Evolutionary conservation across 768 basidiomycete genomes (phyloP).

Genomic region (Calocybe gangraenosa): DNA sequence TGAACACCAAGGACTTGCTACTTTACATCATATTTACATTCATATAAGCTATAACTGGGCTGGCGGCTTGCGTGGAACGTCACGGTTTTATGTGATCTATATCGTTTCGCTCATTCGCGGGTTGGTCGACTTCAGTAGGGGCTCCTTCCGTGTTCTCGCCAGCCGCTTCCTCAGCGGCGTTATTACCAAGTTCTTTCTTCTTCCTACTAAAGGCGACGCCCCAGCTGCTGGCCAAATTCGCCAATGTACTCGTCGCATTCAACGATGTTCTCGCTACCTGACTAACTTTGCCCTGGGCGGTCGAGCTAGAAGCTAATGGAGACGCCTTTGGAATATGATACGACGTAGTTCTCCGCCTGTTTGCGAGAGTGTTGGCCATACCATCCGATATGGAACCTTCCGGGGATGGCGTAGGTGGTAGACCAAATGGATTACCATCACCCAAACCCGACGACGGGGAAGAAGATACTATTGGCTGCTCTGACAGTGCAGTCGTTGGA

Average conservation of each 20-base stretch:
- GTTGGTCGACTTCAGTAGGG: conserved; percentile 8
- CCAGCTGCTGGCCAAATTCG: conserved; percentile 61
- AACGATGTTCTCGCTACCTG: conserved; percentile 25
- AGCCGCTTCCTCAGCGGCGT: conserved; percentile 1
- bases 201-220: conserved; percentile 61
- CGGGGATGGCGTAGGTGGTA: conserved; percentile 50
- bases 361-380: conserved; percentile 38
- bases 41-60: too few species aligned
- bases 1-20: too few species aligned
- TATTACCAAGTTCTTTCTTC: conserved; percentile 28
- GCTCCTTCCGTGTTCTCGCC: conserved; percentile 4
- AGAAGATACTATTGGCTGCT: conserved; percentile 40
- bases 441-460: conserved; percentile 41
- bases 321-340: conserved; percentile 53
- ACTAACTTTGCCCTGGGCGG: conserved; percentile 23
- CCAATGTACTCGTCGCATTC: conserved; percentile 49
- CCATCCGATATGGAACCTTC: conserved; percentile 62
- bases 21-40: too few species aligned
- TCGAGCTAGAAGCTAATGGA: conserved; percentile 32
- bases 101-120: conserved; percentile 17
- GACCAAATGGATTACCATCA: conserved; percentile 35
- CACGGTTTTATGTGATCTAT: too few species aligned
- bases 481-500: conserved; percentile 65
- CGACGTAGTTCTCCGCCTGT: conserved; percentile 57
- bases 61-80: too few species aligned